Conservation (phyloP, 202 grass and related monocot genomes). For the Zoysia matrella region DNA sequence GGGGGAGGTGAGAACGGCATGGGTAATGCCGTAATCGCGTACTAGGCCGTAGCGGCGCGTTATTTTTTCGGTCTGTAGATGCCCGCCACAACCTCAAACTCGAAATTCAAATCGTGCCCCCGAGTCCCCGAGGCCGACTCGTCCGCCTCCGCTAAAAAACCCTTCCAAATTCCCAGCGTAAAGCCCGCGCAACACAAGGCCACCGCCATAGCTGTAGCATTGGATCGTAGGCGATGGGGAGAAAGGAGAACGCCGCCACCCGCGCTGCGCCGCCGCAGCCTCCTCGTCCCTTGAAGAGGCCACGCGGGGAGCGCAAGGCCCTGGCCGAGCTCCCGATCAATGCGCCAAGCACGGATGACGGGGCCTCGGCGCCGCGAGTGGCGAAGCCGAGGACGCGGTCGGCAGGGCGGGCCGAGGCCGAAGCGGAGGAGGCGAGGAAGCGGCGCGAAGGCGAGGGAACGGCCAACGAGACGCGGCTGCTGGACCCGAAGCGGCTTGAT, state of each 20-base stretch:
- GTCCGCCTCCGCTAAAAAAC: background rate
- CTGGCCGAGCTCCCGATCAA: constrained; percentile 37
- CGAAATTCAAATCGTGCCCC: constrained; percentile 9
- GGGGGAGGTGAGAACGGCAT: too few species aligned
- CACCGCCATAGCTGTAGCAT: background rate
- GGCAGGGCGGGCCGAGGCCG: constrained; percentile 38
- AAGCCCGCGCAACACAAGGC: background rate
- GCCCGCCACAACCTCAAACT: constrained; percentile 1
- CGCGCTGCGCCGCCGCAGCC: constrained; percentile 10
- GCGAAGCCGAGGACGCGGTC: constrained; percentile 53
- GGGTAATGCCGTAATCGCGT: too few species aligned
- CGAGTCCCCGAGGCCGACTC: background rate
- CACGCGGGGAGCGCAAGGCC: constrained; percentile 41
- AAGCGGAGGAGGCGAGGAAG: constrained; percentile 36
- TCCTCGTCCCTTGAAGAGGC: background rate
- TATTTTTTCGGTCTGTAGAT: background rate
- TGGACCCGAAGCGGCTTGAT: constrained; percentile 1
- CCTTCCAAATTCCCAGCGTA: background rate
- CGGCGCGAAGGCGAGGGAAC: background rate
- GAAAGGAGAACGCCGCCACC: constrained; percentile 32
- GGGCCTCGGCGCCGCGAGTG: background rate
- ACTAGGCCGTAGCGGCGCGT: background rate
- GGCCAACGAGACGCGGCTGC: background rate
- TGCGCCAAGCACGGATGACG: background rate
- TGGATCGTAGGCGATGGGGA: constrained; percentile 31